Percentiles rank a stretch among this genome's conserved stretches.
Conservation (phyloP, 495 filamentous ascomycete species). For the Talaromyces proteolyticus region DNA sequence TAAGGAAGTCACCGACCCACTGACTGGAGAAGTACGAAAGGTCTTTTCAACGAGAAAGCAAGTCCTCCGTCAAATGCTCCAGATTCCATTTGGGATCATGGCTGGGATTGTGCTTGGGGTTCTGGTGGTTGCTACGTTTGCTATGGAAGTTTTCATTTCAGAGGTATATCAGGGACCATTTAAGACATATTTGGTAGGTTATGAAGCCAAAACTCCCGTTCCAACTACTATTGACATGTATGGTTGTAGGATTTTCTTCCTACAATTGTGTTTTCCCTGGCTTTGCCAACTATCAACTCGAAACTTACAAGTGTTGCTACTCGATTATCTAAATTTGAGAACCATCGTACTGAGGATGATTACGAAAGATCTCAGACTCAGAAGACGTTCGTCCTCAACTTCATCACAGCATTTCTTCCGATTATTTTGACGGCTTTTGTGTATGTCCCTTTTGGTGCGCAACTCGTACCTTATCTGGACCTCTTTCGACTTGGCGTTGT, state of each 20-base stretch:
- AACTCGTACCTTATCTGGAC: slow-evolving; percentile 79
- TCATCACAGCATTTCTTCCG: slow-evolving; percentile 90
- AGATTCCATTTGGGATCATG: slow-evolving; percentile 78
- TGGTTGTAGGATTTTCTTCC: slow-evolving; percentile 89
- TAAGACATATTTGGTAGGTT: slow-evolving; percentile 67
- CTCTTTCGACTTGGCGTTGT: slow-evolving; percentile 50
- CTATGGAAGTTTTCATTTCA: slow-evolving; percentile 87
- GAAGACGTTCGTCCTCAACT: slow-evolving; percentile 92
- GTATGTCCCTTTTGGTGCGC: slow-evolving; percentile 85
- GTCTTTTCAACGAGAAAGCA: slow-evolving; percentile 74
- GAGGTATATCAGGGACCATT: slow-evolving; percentile 87
- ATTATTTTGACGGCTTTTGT: slow-evolving; percentile 92
- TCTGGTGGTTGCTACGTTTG: slow-evolving; percentile 78
- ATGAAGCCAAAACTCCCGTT: not conserved
- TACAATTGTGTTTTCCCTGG: slow-evolving; percentile 70
- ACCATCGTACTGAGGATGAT: slow-evolving; percentile 79
- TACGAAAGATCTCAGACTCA: slow-evolving; percentile 77
- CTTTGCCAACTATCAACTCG: slow-evolving; percentile 67
- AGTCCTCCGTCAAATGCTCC: slow-evolving; percentile 68
- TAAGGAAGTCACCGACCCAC: slow-evolving; percentile 64
- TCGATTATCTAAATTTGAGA: slow-evolving; percentile 75
- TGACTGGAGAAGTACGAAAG: slow-evolving; percentile 73
- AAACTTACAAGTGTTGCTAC: slow-evolving; percentile 72
- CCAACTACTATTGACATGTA: not conserved
- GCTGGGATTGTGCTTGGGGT: slow-evolving; percentile 67